These are phyloP conservation scores for Ganoderma lingzhi DNA, from an alignment of 1,284 basidiomycete genomes.

Conservation along the genomic window DNA sequence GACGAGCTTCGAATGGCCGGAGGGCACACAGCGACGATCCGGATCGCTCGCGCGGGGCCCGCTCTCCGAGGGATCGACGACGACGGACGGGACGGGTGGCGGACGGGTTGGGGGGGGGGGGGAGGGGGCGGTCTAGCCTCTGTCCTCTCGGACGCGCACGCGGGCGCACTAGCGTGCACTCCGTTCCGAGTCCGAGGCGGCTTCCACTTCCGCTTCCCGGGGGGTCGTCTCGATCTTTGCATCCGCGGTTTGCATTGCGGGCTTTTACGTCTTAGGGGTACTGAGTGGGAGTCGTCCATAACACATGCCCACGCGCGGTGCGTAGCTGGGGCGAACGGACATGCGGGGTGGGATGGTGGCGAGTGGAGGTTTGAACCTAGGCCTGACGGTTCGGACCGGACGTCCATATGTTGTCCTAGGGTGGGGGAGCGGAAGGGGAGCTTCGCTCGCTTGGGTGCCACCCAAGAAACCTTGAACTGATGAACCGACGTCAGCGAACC, in stretches of 20 bases:
- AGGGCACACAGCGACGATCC: slow-evolving; percentile 4
- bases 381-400: neutral
- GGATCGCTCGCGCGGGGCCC: slow-evolving; percentile 1
- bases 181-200: slow-evolving; percentile 5
- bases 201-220: neutral
- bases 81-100: neutral
- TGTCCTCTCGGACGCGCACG: neutral
- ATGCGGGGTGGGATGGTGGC: neutral
- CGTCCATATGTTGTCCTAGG: neutral
- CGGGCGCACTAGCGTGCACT: neutral
- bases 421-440: neutral
- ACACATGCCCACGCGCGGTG: neutral
- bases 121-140: neutral
- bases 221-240: neutral
- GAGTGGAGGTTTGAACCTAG: neutral
- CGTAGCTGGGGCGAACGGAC: neutral
- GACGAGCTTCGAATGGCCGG: neutral
- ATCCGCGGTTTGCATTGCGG: neutral
- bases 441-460: neutral
- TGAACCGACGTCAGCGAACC: neutral
- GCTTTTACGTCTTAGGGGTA: slow-evolving; percentile 2
- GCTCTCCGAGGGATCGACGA: slow-evolving; percentile 2
- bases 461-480: neutral
- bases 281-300: neutral
- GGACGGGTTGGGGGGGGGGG: neutral